Conservation (phyloP, 352 stramenopile species). For the Phytopythium oedochilum region DNA sequence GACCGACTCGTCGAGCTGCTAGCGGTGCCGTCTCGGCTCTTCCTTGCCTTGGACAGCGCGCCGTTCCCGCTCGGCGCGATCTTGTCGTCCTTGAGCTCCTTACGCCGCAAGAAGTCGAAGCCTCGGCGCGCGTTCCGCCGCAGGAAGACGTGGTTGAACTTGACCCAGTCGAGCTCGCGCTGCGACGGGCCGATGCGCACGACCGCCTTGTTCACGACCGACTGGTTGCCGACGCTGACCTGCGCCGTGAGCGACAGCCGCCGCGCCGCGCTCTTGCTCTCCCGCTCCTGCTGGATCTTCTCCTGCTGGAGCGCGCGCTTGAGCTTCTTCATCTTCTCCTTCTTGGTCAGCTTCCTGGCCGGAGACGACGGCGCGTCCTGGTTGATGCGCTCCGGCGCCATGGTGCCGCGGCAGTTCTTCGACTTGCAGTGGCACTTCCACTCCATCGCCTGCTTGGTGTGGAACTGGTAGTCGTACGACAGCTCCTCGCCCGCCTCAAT, state of each 20-base stretch:
- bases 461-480: conserved; percentile 95
- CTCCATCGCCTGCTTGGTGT: conserved; percentile 81
- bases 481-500: conserved; percentile 89
- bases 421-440: conserved; percentile 87
- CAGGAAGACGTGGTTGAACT: conserved; percentile 46
- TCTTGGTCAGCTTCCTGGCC: conserved; percentile 76
- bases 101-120: conserved; percentile 74
- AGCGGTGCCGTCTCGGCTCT: conserved; percentile 15
- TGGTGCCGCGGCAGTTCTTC: conserved; percentile 78
- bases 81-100: conserved; percentile 43
- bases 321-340: conserved; percentile 60
- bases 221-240: conserved; percentile 43
- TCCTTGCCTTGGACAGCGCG: conserved; percentile 1
- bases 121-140: conserved; percentile 51
- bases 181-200: conserved; percentile 47
- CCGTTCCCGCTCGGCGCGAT: conserved; percentile 1
- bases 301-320: conserved; percentile 67
- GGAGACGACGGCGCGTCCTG: conserved; percentile 15
- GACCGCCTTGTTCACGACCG: conserved; percentile 45
- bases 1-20: conserved; percentile 24
- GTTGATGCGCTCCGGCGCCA: conserved; percentile 81
- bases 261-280: conserved; percentile 55
- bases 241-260: conserved; percentile 63
- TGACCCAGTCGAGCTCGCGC: conserved; percentile 61
- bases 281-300: conserved; percentile 59